A percentile compares a stretch with the other conserved stretches of the same genome.
Evolutionary conservation across 257 asterid species (phyloP).

Genomic region (Petrea volubilis): DNA sequence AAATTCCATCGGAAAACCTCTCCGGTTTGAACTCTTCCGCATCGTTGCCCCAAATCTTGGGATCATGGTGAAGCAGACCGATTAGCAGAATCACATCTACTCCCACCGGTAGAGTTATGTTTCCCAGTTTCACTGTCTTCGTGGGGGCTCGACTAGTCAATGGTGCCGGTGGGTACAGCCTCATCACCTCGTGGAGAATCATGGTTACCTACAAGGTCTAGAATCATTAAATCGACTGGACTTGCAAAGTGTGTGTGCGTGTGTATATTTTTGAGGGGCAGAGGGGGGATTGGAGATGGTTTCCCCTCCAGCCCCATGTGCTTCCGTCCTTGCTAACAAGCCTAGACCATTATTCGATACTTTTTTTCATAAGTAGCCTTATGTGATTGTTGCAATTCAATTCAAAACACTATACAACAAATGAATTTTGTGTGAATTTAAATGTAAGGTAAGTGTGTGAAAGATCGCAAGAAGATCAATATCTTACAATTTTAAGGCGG

Average conservation of each 20-base stretch:
- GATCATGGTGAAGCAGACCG: slow-evolving; percentile 41
- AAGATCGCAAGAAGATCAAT: background rate
- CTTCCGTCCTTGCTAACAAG: too few relatives aligned
- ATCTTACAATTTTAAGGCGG: slow-evolving; percentile 5
- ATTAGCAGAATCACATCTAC: slow-evolving; percentile 29
- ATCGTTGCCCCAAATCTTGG: slow-evolving; percentile 42
- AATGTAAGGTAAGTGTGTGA: too few relatives aligned
- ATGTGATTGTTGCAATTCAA: too few relatives aligned
- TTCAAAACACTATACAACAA: too few relatives aligned
- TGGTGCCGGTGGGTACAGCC: slow-evolving; percentile 43
- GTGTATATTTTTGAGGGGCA: too few relatives aligned
- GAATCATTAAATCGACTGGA: background rate
- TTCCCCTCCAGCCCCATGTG: too few relatives aligned
- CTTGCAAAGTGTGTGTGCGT: too few relatives aligned
- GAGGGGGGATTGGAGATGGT: too few relatives aligned
- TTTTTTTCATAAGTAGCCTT: too few relatives aligned
- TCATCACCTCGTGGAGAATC: slow-evolving; percentile 42
- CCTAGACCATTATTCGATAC: too few relatives aligned
- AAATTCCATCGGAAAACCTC: slow-evolving; percentile 41
- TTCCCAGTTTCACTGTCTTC: slow-evolving; percentile 24
- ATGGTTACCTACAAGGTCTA: slow-evolving; percentile 31
- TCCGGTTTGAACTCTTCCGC: slow-evolving; percentile 49
- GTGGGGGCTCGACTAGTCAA: slow-evolving; percentile 22
- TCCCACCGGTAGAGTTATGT: slow-evolving; percentile 35
- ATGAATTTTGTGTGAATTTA: too few relatives aligned